A percentile compares a stretch with the other conserved stretches of the same genome.
These are phyloP conservation scores for Fomitopsis schrenkii DNA, from an alignment of 1,284 basidiomycete species.

Conservation along the genomic window DNA sequence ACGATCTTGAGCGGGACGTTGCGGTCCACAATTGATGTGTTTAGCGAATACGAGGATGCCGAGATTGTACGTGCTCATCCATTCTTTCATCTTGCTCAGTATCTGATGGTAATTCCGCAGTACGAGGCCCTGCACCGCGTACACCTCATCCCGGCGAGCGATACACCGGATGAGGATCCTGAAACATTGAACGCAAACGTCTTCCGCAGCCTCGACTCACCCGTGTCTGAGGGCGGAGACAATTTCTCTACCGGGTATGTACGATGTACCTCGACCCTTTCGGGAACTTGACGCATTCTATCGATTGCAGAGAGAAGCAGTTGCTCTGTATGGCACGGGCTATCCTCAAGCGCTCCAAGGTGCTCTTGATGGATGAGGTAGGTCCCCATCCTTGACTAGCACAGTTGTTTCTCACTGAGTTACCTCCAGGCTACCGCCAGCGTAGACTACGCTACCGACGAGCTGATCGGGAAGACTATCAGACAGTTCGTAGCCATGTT, in stretches of 20 bases:
- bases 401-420: background rate
- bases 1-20: conserved; percentile 85
- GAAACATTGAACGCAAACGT: conserved; percentile 73
- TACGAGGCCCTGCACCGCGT: conserved; percentile 87
- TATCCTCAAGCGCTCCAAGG: conserved; percentile 70
- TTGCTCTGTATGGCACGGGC: conserved; percentile 83
- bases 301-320: conserved; percentile 65
- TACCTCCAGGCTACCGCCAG: conserved; percentile 28
- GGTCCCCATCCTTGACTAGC: conserved; percentile 11
- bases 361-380: conserved; percentile 81
- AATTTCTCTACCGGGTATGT: conserved; percentile 86
- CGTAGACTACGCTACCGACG: conserved; percentile 77
- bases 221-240: conserved; percentile 87
- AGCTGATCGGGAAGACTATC: conserved; percentile 71
- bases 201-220: conserved; percentile 82
- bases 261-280: background rate
- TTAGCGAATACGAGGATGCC: conserved; percentile 82
- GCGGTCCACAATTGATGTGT: conserved; percentile 88
- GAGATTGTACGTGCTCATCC: conserved; percentile 63
- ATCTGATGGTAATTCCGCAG: conserved; percentile 30
- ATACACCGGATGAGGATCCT: conserved; percentile 45
- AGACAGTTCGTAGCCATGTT: conserved; percentile 48
- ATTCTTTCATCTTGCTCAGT: background rate
- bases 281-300: background rate
- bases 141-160: conserved; percentile 72